A percentile compares a stretch with the other conserved stretches of the same genome.
Evolutionary conservation across 805 yeast species (phyloP).

Genomic region (Pichia thaimueangensis): DNA sequence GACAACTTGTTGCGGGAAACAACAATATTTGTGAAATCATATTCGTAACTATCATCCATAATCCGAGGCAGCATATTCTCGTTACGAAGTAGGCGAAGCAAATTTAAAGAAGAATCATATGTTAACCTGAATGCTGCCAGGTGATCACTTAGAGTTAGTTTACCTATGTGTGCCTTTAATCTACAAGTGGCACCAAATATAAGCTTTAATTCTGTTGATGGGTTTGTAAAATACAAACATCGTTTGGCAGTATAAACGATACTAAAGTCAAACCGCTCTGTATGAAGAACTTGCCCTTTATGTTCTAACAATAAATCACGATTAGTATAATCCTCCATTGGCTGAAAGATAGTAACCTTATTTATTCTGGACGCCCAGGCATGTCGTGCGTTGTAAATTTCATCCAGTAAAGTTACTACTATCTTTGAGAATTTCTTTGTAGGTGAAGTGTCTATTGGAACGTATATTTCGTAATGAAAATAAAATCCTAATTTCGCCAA

Average conservation of each 20-base stretch:
- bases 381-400: conserved; percentile 4
- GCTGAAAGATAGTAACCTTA: neutral
- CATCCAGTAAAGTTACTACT: conserved; percentile 1
- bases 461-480: neutral
- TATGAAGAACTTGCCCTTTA: neutral
- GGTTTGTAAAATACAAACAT: neutral
- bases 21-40: conserved; percentile 1
- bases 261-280: neutral
- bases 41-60: no score
- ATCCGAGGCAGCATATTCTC: neutral
- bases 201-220: neutral
- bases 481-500: neutral
- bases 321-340: no score
- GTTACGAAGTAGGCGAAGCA: neutral
- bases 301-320: no score
- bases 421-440: no score
- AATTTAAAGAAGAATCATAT: neutral
- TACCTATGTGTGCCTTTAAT: neutral
- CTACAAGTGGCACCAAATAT: neutral
- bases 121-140: neutral
- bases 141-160: neutral
- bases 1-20: neutral
- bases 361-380: conserved; percentile 1
- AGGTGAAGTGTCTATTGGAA: no score
- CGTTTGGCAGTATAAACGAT: neutral